Base-by-base conservation (phyloP, 768 basidiomycete genomes). In the Termitomyces sp. region DNA sequence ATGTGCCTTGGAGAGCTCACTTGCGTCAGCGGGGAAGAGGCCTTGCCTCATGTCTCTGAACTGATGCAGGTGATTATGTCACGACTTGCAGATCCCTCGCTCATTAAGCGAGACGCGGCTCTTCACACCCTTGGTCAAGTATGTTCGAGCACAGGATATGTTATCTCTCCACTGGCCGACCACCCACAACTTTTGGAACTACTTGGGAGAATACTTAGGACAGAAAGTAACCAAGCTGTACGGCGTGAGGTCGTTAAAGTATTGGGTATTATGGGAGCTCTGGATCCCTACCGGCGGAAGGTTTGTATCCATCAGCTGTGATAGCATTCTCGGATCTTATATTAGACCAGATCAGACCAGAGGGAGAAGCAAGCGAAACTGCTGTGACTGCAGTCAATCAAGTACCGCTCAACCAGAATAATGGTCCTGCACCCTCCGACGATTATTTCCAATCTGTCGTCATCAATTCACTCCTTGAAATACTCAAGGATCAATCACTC, bases 381-480 rank as follows among this genome's bases (percentile, higher is more conserved):
- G 75, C 81, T 2, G 74, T 84, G 49, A 78, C 82, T 20, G 80
- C 83, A 44, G 83, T 85, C 41, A 87, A 82, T 61, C 86, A 89
- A 63, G 88, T 91, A 36, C 83, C 88, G 12, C 76, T 86, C 49
- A 82, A 80, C 49, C 87, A 85, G 65, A 81, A 85, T 18, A 79
- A 79, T 6, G 78, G 84, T 4, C 76, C 78, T 31, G 79, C 86
- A 18, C 80, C 85, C 20, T 87, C 93, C 6, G 97, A 98, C 63
- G 96, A 98, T 69, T 98, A 95, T 73, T 99, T 95, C 74, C 97
- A 98, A 70, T 93, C 93, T 6, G 93, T 95, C 6, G 95, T 95
- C 39, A 92, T 99, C 69, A 89, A 85, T 30, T 83, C 94, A 0
- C 81, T 99, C 11, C 81, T 98, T 36, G 81, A 85, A 44, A 90